Evolutionary conservation across 2,329 filamentous ascomycete genomes (phyloP).

Genomic region (Trichoderma arundinaceum): DNA sequence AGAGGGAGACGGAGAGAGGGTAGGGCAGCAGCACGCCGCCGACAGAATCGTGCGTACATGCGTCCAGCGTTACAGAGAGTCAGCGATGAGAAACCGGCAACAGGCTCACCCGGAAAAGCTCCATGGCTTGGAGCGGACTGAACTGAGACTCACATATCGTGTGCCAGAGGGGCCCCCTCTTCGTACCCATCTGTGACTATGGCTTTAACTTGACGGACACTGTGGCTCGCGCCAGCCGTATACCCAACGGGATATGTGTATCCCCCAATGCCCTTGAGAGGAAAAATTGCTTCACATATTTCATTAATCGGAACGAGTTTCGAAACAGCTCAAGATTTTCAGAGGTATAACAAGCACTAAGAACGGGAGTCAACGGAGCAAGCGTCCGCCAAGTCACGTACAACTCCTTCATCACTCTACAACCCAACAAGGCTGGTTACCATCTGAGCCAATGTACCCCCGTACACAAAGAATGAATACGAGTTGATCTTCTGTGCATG

Average conservation of each 20-base stretch:
- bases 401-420: neutral
- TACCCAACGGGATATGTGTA: neutral
- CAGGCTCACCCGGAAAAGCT: constrained; percentile 1
- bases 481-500: constrained; percentile 23
- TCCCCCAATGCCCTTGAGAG: neutral
- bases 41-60: constrained; percentile 14
- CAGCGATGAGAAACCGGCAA: constrained; percentile 12
- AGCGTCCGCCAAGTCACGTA: constrained; percentile 12
- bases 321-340: no score
- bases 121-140: neutral
- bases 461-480: constrained; percentile 24
- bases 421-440: constrained; percentile 2
- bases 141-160: constrained; percentile 14
- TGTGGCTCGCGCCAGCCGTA: neutral
- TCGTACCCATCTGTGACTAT: neutral
- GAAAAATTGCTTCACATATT: neutral
- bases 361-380: neutral
- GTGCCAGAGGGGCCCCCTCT: neutral
- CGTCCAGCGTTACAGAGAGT: neutral
- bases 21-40: constrained; percentile 20
- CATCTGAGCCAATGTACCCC: neutral
- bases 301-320: no score
- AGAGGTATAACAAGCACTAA: no score
- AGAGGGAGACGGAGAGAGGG: neutral
- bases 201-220: neutral